Base-by-base conservation (phyloP, 2,329 filamentous ascomycete genomes). In the Tolypocladium sp. region DNA sequence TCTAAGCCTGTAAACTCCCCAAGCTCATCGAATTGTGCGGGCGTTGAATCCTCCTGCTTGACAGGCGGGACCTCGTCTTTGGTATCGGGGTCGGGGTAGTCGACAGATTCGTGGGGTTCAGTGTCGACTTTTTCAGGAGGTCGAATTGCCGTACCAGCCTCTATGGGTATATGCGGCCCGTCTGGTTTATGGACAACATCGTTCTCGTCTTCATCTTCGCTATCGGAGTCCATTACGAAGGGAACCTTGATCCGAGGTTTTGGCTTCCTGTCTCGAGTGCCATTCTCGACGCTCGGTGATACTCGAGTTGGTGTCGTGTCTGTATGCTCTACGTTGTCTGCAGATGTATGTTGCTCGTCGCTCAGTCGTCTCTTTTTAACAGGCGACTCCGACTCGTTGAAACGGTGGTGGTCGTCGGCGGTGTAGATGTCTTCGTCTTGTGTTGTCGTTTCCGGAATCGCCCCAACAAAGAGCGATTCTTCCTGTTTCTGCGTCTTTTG, bases 211-310 rank as follows among this genome's bases (percentile, higher is more conserved):
- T 74, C 72, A 15, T 71, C 72, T 56, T 76, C 84, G 56, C 78
- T 81, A 55, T 86, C 83, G 0, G 88, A 91, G 61, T 91, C 88
- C 59, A 89, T 82, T 46, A 92, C 68, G 65, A 92, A 92, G 0
- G 88, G 88, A 4, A 66, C 66, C 56, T 69, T 69, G 38, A 68
- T 66, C 51, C 66, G 66, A 33, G 63, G 40, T 44, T 66, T 70
- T 37, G 62, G 13, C 33, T 64, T 61, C 54, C 66, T 68, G 27
- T 57, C 30, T 25, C 52, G 58, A 33, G 63, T 30, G 20, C 42
- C 57, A 53, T 58, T 57, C 55, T 62, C 59, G 30, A 35, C 64
- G 75, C 74, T 68, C 72, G 74, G 64, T 20, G 49, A 17, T 37
- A 37, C n/a, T 37, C n/a, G n/a, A 22, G 2, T 20, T 22, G 9